Evolutionary conservation across 2,329 filamentous ascomycete species (phyloP).

Genomic region (Fusarium sp.): DNA sequence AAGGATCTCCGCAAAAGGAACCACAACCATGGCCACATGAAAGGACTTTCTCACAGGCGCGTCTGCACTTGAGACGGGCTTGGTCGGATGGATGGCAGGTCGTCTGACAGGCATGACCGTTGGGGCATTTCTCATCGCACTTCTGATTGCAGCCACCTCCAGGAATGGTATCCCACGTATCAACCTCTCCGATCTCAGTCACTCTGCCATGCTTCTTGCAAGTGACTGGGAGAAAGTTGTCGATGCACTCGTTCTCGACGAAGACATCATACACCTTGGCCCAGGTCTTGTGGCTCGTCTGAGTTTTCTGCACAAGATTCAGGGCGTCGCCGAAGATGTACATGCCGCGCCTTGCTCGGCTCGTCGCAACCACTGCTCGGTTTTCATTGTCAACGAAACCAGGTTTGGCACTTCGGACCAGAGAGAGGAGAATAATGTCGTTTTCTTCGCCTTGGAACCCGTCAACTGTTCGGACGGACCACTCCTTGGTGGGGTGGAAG

Average conservation of each 20-base stretch:
- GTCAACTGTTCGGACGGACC: constrained; percentile 83
- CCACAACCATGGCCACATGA: constrained; percentile 36
- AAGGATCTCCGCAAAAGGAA: constrained; percentile 28
- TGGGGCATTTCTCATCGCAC: constrained; percentile 30
- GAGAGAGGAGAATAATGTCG: constrained; percentile 81
- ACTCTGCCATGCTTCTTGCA: constrained; percentile 70
- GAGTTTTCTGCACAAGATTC: constrained; percentile 60
- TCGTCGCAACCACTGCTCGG: constrained; percentile 69
- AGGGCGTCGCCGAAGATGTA: constrained; percentile 85
- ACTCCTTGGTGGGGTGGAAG: constrained; percentile 48
- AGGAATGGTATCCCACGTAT: constrained; percentile 60
- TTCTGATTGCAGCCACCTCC: constrained; percentile 32
- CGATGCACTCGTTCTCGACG: constrained; percentile 46
- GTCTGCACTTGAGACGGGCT: constrained; percentile 46
- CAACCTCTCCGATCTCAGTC: constrained; percentile 62
- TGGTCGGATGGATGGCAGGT: constrained; percentile 35
- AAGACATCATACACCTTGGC: constrained; percentile 56
- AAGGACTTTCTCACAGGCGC: constrained; percentile 27
- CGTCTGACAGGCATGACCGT: constrained; percentile 36
- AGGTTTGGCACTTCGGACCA: constrained; percentile 79
- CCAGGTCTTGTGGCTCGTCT: constrained; percentile 57
- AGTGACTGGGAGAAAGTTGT: constrained; percentile 66
- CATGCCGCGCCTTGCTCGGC: constrained; percentile 80
- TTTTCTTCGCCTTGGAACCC: constrained; percentile 95
- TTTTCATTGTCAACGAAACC: constrained; percentile 79